These are phyloP conservation scores for Xylariaceae sp. DNA, from an alignment of 2,329 filamentous ascomycete genomes.

Conservation along the genomic window DNA sequence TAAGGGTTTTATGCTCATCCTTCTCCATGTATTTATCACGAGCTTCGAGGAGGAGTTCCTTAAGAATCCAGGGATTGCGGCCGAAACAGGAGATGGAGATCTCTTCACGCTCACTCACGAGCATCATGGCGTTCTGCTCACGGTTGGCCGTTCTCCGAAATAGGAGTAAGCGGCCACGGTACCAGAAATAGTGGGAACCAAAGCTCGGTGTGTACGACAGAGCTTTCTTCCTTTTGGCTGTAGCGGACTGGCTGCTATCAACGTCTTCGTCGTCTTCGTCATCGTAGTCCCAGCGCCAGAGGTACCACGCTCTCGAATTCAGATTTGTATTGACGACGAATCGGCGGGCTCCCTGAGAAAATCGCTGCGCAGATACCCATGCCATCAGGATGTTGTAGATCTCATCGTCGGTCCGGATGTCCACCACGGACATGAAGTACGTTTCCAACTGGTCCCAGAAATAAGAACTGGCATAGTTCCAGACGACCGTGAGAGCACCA, in stretches of 20 bases:
- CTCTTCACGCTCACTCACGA: slow-evolving; percentile 51
- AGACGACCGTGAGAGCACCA: slow-evolving; percentile 44
- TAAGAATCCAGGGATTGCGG: slow-evolving; percentile 55
- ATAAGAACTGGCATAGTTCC: slow-evolving; percentile 48
- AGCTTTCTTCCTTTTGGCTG: slow-evolving; percentile 42
- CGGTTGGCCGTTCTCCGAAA: slow-evolving; percentile 50
- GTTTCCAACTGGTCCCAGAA: slow-evolving; percentile 43
- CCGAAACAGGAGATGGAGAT: slow-evolving; percentile 59
- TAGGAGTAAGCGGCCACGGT: slow-evolving; percentile 51
- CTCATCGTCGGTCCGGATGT: slow-evolving; percentile 66
- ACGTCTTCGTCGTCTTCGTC: slow-evolving; percentile 43
- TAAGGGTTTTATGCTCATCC: slow-evolving; percentile 59
- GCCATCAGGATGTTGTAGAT: slow-evolving; percentile 69
- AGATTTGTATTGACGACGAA: slow-evolving; percentile 63
- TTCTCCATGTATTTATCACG: slow-evolving; percentile 50
- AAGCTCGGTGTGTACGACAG: slow-evolving; percentile 63
- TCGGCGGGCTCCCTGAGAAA: slow-evolving; percentile 53
- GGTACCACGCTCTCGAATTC: slow-evolving; percentile 46
- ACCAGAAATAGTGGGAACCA: slow-evolving; percentile 67
- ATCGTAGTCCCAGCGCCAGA: slow-evolving; percentile 41
- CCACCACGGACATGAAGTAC: slow-evolving; percentile 61
- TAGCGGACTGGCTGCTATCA: slow-evolving; percentile 17
- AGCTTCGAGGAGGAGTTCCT: slow-evolving; percentile 58
- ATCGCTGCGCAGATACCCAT: slow-evolving; percentile 62
- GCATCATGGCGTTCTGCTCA: slow-evolving; percentile 35